Percentiles rank a stretch among this genome's conserved stretches.
These are phyloP conservation scores for Yamadazyma buinensis DNA, from an alignment of 1,139 yeast genomes.

Conservation along the genomic window DNA sequence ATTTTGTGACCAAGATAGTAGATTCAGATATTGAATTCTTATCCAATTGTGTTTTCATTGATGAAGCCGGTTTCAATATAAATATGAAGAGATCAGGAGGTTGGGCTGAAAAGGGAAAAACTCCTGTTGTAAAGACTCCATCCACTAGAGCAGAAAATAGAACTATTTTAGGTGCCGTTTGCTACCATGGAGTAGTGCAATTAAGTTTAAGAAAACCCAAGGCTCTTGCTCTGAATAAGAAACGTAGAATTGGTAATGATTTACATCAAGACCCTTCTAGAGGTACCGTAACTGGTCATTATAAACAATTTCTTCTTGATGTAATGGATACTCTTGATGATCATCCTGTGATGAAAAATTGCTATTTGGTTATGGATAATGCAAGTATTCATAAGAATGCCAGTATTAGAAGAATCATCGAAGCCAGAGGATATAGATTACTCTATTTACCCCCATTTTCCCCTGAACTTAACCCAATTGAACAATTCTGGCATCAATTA, in stretches of 20 bases:
- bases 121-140: conserved; percentile 9
- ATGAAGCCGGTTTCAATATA: conserved; percentile 12
- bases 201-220: conserved; percentile 9
- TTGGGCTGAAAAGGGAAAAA: conserved; percentile 10
- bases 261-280: conserved; percentile 3
- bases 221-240: conserved; percentile 6
- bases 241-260: conserved; percentile 3
- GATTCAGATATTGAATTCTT: conserved; percentile 7
- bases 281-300: conserved; percentile 10
- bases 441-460: conserved; percentile 11
- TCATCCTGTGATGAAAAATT: no score
- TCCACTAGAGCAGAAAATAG: conserved; percentile 9
- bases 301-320: conserved; percentile 1
- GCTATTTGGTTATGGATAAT: no score
- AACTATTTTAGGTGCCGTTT: conserved; percentile 12
- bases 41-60: conserved; percentile 11
- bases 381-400: conserved; percentile 7
- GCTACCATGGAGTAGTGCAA: conserved; percentile 8
- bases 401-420: conserved; percentile 8
- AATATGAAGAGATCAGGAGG: conserved; percentile 11
- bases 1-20: conserved; percentile 6
- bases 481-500: conserved; percentile 12
- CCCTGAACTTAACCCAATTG: conserved; percentile 12
- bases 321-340: no score
- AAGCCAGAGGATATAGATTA: conserved; percentile 10